Evolutionary conservation across 2,329 filamentous ascomycete species (phyloP).

Genomic region (Cercospora sp.): DNA sequence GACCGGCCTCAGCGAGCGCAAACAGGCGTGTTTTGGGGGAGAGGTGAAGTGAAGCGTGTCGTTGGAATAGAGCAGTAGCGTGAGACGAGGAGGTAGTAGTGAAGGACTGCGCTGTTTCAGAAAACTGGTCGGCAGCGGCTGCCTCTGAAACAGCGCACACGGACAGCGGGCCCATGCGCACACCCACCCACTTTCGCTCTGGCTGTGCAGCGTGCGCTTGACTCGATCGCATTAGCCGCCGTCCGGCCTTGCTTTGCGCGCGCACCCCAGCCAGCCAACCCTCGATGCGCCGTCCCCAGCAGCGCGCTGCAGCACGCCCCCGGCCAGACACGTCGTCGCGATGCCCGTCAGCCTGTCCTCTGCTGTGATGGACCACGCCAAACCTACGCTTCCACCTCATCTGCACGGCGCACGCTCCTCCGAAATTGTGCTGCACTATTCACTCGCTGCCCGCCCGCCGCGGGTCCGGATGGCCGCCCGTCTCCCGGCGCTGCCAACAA

Average conservation of each 20-base stretch:
- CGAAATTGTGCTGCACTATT: neutral
- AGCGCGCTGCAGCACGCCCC: neutral
- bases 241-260: neutral
- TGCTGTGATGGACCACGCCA: neutral
- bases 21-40: constrained; percentile 11
- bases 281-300: neutral
- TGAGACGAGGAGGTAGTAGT: constrained; percentile 6
- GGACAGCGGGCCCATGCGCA: neutral
- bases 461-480: constrained; percentile 3
- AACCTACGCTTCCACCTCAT: neutral
- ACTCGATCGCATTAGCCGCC: constrained; percentile 1
- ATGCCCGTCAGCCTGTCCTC: neutral
- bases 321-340: neutral
- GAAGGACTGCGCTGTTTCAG: constrained; percentile 5
- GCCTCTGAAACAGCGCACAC: constrained; percentile 2
- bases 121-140: constrained; percentile 5
- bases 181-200: neutral
- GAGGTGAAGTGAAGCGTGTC: constrained; percentile 15
- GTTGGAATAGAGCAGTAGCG: constrained; percentile 12
- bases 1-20: constrained; percentile 28
- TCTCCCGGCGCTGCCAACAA: constrained; percentile 1
- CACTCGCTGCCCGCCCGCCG: neutral
- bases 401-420: neutral
- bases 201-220: neutral
- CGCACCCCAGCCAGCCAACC: neutral